Percentiles rank a stretch among this genome's conserved stretches.
phyloP scores from a whole-genome alignment of 169 alveolate species.

The Plasmodium ovale region DNA sequence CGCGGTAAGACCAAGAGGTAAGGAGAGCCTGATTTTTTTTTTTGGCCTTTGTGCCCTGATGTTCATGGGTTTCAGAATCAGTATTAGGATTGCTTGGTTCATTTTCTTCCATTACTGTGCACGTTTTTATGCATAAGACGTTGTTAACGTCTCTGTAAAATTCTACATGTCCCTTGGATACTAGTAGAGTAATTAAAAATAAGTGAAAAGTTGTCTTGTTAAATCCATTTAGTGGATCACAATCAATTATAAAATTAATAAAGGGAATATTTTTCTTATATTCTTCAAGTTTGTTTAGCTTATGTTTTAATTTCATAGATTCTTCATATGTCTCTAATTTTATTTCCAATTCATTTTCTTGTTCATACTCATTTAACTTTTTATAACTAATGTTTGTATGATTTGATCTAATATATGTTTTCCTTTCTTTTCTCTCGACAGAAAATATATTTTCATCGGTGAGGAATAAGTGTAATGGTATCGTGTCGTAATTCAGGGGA shows the following conservation, averaged over 20 bases:
- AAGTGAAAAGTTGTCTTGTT: constrained; percentile 82
- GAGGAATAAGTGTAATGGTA: constrained; percentile 40
- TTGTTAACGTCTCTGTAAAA: constrained; percentile 49
- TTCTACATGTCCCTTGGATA: constrained; percentile 80
- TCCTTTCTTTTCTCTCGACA: constrained; percentile 27
- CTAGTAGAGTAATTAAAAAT: constrained; percentile 80
- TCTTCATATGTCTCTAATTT: constrained; percentile 67
- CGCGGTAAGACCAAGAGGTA: constrained; percentile 65
- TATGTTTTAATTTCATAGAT: constrained; percentile 62
- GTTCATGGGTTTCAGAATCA: background rate
- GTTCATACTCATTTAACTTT: constrained; percentile 33
- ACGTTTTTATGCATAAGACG: constrained; percentile 31
- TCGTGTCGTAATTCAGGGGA: constrained; percentile 38
- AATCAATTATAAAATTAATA: constrained; percentile 82
- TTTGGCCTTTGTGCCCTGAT: background rate
- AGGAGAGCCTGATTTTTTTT: constrained; percentile 65
- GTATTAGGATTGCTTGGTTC: background rate
- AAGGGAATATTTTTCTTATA: constrained; percentile 42
- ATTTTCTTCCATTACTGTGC: background rate
- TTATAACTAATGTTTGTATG: constrained; percentile 11
- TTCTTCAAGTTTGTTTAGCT: constrained; percentile 39
- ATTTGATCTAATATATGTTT: constrained; percentile 14
- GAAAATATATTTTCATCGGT: background rate
- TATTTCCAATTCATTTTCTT: constrained; percentile 39
- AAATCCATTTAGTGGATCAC: constrained; percentile 81